Conservation (phyloP, 108 stramenopile species). For the Stephanodiscus minutulus region DNA sequence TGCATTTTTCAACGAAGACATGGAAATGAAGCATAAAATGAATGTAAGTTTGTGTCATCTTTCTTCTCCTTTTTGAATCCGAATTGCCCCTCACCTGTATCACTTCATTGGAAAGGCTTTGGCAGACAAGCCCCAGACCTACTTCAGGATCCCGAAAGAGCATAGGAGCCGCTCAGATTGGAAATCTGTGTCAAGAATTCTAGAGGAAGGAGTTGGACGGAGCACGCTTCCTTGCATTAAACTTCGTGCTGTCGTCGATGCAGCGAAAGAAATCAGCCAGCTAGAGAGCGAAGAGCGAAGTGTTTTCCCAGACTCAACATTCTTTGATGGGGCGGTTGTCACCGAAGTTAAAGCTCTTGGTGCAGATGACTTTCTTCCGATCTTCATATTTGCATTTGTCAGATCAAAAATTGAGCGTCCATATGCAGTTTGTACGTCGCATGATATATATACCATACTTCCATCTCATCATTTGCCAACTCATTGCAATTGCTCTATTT, state of each 20-base stretch:
- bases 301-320: constrained; percentile 24
- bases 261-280: constrained; percentile 74
- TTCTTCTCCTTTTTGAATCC: neutral
- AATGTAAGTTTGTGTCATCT: constrained; percentile 39
- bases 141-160: constrained; percentile 54
- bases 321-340: constrained; percentile 41
- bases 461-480: neutral
- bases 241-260: constrained; percentile 82
- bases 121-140: constrained; percentile 58
- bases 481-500: neutral
- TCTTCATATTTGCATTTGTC: constrained; percentile 89
- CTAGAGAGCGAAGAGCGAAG: constrained; percentile 56
- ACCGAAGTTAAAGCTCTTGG: constrained; percentile 53
- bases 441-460: neutral
- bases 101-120: constrained; percentile 44
- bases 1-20: constrained; percentile 84
- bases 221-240: constrained; percentile 84
- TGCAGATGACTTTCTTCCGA: constrained; percentile 93
- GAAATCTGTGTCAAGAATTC: constrained; percentile 71
- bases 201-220: constrained; percentile 74
- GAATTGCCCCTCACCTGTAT: constrained; percentile 5
- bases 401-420: constrained; percentile 81
- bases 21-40: constrained; percentile 79
- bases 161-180: constrained; percentile 71
- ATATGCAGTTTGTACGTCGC: constrained; percentile 68